Evolutionary conservation across 2,329 filamentous ascomycete genomes (phyloP), one percentile per base, ranked within the genome.

Genomic region (Rutstroemia sp.): DNA sequence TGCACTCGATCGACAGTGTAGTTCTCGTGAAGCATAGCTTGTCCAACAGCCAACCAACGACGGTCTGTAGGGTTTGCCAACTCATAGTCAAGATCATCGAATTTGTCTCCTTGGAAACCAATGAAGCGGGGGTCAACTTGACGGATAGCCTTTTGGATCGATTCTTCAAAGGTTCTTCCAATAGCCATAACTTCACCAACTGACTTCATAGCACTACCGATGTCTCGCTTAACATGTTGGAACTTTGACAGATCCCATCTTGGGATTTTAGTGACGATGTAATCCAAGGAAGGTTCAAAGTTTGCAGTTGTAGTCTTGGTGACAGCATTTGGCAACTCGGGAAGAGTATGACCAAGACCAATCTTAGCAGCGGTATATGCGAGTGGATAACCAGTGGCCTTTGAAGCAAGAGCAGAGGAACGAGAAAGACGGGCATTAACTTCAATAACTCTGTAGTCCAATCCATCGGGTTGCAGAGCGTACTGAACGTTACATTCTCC

Each of bases 111-210:
- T 77, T 97, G 91, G 79, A 97, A 95, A 64, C 94, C 94, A 62
- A 92, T 75, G 71, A 89, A 97, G 67, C 82, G 83, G 64, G 94
- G 92, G 71, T 99, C 94, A 63, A 99, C 92, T 76, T 96, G 90
- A 59, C 94, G 89, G 70, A 96, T 95, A 61, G 94, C 94, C 79
- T 99, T 99, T 74, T 99, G 94, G 78, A 99, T 95, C 16, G 91
- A 95, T 76, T 99, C 94, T 75, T 99, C 94, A 67, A 97, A 99
- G 30, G 94, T 97, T 73, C 94, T 86, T 64, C 94, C 94, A 68
- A 99, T 97, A 62, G 94, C 94, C 94, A 99, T 99, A 59, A 99
- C 94, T 75, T 99, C 94, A 71, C 94, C 94, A 57, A 99, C 92
- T 23, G 92, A 96, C 78, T 97, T 99, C 94, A 99, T 99, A 60